Base-by-base conservation (phyloP, 1,284 basidiomycete species). In the Gastroboletus turbinatus region DNA sequence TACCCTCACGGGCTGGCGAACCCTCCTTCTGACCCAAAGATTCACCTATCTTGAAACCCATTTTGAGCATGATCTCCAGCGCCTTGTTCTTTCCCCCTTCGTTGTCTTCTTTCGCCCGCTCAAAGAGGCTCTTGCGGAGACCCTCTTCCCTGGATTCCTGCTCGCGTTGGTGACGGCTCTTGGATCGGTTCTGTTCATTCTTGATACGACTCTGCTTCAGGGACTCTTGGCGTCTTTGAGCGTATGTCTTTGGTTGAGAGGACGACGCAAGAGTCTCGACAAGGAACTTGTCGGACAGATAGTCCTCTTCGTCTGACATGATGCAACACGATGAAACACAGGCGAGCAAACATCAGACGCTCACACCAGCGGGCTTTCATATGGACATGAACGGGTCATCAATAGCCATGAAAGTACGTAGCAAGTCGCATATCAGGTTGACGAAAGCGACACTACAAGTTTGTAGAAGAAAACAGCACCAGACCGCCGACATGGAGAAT, bases 41-140 rank as follows among this genome's bases (percentile, higher is more conserved):
- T 69, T 90, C 82, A 14, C 91, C 91, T 3, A 88, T 84, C 74
- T 87, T 87, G 75, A 91, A 92, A 2, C 91, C 91, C 90, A 92
- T 92, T 75, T 88, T 92, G 80, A 90, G 83, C 90, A 93, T 93
- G 78, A 93, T 92, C 11, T 82, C 81, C 53, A 92, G 76, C 5
- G 90, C 90, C 69, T 91, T 93, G 73, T 82, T 91, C 72, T 79
- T 55, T 21, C 59, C 75, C 2, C 63, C 64, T 50, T 68, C 74
- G 58, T 80, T 78, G 53, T 88, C 85, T 67, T 88, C 86, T 66
- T 81, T 79, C 21, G 85, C 89, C 38, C 82, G 78, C 64, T 90
- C 86, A 64, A 93, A 91, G 27, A 93, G 80, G 73, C 86, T 92
- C 68, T 81, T 88, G 65, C 76, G 80, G 56, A 93, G 78, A 19